phyloP scores from a whole-genome alignment of 2,329 filamentous ascomycete species.

The Cladosporium cucumerinum region DNA sequence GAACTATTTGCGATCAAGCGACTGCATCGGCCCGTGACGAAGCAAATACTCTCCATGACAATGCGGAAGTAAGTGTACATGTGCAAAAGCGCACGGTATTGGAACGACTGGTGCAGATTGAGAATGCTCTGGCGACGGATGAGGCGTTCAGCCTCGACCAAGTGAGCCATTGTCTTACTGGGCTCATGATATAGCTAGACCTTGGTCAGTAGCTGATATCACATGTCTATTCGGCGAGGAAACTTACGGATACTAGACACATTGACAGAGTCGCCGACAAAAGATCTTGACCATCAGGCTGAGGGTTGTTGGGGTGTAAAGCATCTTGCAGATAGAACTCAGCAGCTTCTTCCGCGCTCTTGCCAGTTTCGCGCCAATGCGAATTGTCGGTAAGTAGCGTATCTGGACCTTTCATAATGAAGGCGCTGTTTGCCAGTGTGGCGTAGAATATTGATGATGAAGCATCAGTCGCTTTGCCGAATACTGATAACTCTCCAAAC shows the following conservation, averaged over 20 bases:
- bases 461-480: not conserved
- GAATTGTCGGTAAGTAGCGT: not conserved
- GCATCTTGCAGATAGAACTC: not conserved
- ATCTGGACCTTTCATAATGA: not conserved
- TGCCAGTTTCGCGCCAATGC: not conserved
- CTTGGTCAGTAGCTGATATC: not conserved
- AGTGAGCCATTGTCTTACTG: not conserved
- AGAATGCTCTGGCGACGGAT: not conserved
- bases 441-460: conserved; percentile 10
- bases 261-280: not conserved
- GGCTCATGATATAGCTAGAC: not conserved
- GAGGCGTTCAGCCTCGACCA: conserved; percentile 8
- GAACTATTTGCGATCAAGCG: not conserved
- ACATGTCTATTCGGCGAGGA: not conserved
- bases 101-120: not conserved
- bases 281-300: not conserved
- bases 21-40: not conserved
- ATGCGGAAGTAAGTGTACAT: conserved; percentile 4
- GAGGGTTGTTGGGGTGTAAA: not conserved
- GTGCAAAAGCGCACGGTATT: not conserved
- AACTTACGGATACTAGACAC: not conserved
- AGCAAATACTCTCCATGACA: conserved; percentile 6
- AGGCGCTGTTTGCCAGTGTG: conserved; percentile 6
- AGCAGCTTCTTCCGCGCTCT: conserved; percentile 1
- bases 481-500: conserved; percentile 6